Base-by-base conservation (phyloP, 139 green algal genomes). In the Asterochloris erici region DNA sequence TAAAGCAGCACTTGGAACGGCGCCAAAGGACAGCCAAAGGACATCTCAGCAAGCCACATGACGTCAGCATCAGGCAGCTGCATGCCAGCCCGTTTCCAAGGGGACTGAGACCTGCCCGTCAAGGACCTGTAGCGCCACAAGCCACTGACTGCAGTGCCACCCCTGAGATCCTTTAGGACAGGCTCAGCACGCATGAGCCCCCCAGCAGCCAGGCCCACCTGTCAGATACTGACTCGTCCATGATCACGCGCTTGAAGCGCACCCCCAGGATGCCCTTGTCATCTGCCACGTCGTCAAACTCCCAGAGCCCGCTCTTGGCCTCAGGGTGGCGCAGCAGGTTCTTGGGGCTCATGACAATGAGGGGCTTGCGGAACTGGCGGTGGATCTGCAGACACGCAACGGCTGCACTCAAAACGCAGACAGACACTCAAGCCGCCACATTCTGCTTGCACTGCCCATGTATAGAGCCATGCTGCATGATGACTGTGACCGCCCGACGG, bases 201-300 rank as follows among this genome's bases (percentile, higher is more conserved):
- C 16, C 6, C 47, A 73, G 54, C 77, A 16, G 27, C 27, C 38
- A 21, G 16, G 26, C 70, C 12, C 19, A 74, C 38, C 90, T 81
- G 82, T 93, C 90, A 10, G 86, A 89, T 63, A 83, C 86, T 14
- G 29, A 88, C 82, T 96, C 90, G 81, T 99, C 97, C 96, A 98
- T 99, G 93, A 99, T 99, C 23, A 99, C 63, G 54, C 97, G 92
- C 89, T 98, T 98, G 94, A 99, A 99, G 63, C 96, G 93, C 68
- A 96, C 94, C 79, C 96, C 96, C 81, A 96, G 90, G 64, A 96
- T 95, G 86, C 90, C 81, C 79, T 87, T 85, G 89, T 98, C 95
- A 68, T 95, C 91, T 38, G 94, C 82, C 60, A 91, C 82, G 86
- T 99, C 97, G 83, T 98, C 94, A 84, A 99, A 99, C 83, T 99